These are phyloP conservation scores for Nannochloris sp. DNA, from an alignment of 139 green algal genomes.

Conservation along the genomic window DNA sequence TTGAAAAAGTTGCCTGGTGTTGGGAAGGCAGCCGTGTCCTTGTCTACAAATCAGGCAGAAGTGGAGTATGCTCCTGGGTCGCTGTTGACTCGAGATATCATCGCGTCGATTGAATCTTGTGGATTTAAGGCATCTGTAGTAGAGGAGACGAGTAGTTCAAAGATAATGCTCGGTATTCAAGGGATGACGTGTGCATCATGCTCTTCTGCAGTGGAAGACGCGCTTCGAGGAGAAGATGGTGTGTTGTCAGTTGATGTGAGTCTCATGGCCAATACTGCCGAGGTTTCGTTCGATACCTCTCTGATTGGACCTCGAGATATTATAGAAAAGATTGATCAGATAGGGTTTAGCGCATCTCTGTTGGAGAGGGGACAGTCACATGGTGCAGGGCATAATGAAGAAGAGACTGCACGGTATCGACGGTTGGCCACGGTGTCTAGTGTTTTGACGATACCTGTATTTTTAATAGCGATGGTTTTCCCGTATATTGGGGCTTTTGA, in stretches of 20 bases:
- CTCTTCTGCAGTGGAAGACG: slow-evolving; percentile 20
- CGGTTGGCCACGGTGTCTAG: slow-evolving; percentile 30
- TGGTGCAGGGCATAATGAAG: slow-evolving; percentile 11
- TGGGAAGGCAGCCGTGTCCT: slow-evolving; percentile 30
- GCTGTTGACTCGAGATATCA: slow-evolving; percentile 22
- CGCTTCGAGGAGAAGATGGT: slow-evolving; percentile 13
- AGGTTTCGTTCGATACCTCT: slow-evolving; percentile 56
- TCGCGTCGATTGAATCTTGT: slow-evolving; percentile 49
- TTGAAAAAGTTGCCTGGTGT: slow-evolving; percentile 39
- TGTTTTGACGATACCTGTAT: slow-evolving; percentile 77
- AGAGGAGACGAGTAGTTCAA: slow-evolving; percentile 12
- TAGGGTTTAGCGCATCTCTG: slow-evolving; percentile 37
- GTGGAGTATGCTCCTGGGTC: slow-evolving; percentile 12
- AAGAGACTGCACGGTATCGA: slow-evolving; percentile 48
- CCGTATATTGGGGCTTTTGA: slow-evolving; percentile 49
- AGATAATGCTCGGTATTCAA: slow-evolving; percentile 23
- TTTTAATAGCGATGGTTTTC: slow-evolving; percentile 83
- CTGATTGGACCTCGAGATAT: slow-evolving; percentile 55
- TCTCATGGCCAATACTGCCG: slow-evolving; percentile 45
- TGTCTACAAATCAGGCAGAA: slow-evolving; percentile 31
- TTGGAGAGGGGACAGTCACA: not conserved
- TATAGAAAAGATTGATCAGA: slow-evolving; percentile 51
- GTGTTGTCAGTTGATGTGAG: slow-evolving; percentile 23
- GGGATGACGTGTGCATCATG: slow-evolving; percentile 34
- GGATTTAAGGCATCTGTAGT: slow-evolving; percentile 48